Conservation (phyloP, 2,329 filamentous ascomycete genomes). For the Microascus cirrosus region DNA sequence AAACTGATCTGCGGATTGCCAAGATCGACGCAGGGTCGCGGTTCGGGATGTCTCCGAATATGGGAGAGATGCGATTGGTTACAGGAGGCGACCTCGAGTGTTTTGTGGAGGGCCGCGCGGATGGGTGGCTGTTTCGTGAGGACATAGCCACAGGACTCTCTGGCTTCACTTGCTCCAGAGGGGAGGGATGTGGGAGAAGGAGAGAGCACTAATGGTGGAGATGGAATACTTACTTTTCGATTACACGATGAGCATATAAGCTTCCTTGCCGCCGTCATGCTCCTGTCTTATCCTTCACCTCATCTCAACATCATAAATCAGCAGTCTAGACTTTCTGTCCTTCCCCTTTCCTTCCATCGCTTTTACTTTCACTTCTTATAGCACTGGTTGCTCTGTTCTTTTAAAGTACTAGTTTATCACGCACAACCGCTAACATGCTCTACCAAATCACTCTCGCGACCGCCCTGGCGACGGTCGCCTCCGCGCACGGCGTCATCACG, state of each 20-base stretch:
- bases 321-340: not conserved
- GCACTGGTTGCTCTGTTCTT: not conserved
- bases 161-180: not conserved
- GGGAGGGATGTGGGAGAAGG: not conserved
- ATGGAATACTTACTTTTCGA: not conserved
- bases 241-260: not conserved
- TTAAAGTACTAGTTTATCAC: not conserved
- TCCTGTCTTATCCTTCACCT: not conserved
- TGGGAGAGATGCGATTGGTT: not conserved
- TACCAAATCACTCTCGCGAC: conserved; percentile 25
- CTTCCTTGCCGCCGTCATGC: not conserved
- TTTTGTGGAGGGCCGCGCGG: not conserved
- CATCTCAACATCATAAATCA: not conserved
- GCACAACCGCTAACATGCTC: not conserved
- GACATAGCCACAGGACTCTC: not conserved
- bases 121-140: not conserved
- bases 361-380: not conserved
- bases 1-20: not conserved
- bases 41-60: not conserved
- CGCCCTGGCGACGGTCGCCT: conserved; percentile 27
- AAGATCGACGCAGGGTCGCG: not conserved
- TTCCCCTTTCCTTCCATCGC: not conserved
- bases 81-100: not conserved
- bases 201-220: no score
- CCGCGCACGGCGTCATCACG: conserved; percentile 48